Percentiles rank a stretch among this genome's conserved stretches.
Conservation (phyloP, 2,329 filamentous ascomycete species). For the Ophiocordyceps camponoti-saundersi region DNA sequence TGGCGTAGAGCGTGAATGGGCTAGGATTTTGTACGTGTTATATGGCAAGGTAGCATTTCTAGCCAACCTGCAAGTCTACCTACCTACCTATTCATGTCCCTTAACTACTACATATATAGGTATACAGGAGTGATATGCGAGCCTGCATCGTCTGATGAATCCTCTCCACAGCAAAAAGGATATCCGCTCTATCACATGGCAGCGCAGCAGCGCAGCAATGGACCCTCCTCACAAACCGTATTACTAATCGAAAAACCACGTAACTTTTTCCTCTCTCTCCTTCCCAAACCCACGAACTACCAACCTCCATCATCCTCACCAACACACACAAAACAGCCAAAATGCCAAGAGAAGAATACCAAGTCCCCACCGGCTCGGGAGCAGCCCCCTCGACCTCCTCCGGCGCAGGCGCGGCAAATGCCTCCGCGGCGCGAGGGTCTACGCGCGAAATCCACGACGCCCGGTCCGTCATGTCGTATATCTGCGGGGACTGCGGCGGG, state of each 20-base stretch:
- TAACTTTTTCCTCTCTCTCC: neutral
- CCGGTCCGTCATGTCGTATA: constrained; percentile 20
- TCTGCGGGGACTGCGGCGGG: constrained; percentile 26
- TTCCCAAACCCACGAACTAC: neutral
- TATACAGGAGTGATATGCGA: no score
- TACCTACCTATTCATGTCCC: no score
- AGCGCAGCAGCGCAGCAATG: no score
- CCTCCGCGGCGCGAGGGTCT: constrained; percentile 21
- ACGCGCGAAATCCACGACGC: constrained; percentile 20
- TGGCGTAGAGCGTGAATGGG: no score
- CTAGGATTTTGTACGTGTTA: no score
- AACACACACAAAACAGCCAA: neutral
- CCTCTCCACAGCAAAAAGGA: no score
- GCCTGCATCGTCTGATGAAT: no score
- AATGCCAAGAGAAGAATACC: constrained; percentile 63
- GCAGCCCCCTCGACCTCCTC: constrained; percentile 9
- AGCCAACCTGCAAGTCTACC: no score
- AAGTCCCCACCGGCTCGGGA: constrained; percentile 39
- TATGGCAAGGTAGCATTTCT: no score
- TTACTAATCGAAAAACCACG: neutral
- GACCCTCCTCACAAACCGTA: no score
- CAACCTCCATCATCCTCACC: neutral
- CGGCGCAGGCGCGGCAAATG: constrained; percentile 19
- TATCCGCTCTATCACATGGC: no score
- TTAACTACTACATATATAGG: no score